These are phyloP conservation scores for Penicillium olsonii DNA, from an alignment of 2,329 filamentous ascomycete species.

Conservation along the genomic window DNA sequence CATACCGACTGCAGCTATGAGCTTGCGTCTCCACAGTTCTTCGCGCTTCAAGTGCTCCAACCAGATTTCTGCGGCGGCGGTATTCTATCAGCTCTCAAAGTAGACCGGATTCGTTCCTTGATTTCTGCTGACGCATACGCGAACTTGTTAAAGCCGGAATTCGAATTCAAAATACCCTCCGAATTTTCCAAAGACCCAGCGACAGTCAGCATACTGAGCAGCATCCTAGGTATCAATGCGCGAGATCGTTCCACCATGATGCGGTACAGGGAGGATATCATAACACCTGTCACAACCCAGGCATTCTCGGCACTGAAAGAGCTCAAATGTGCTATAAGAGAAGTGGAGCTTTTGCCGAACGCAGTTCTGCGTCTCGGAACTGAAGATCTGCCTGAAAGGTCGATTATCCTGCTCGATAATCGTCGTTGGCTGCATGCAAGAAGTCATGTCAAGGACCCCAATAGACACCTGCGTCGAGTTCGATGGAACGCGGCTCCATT, in stretches of 20 bases:
- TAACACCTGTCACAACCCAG: neutral
- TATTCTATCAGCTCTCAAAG: conserved; percentile 43
- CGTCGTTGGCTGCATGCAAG: conserved; percentile 40
- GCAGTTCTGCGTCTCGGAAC: neutral
- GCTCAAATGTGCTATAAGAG: neutral
- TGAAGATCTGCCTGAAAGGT: conserved; percentile 27
- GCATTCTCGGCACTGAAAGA: neutral
- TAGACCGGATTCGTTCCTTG: conserved; percentile 14
- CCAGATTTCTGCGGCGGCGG: conserved; percentile 43
- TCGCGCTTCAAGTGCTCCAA: conserved; percentile 46
- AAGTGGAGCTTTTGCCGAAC: neutral
- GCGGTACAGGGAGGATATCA: neutral
- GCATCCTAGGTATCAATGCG: neutral
- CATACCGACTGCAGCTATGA: conserved; percentile 51
- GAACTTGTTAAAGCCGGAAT: neutral
- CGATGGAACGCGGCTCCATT: conserved; percentile 32
- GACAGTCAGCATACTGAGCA: neutral
- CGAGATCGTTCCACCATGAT: neutral
- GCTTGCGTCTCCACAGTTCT: conserved; percentile 37
- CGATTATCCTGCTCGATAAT: conserved; percentile 41
- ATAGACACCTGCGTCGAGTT: conserved; percentile 39
- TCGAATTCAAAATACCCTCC: neutral
- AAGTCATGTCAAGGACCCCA: conserved; percentile 36
- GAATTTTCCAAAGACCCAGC: neutral
- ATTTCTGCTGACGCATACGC: neutral